phyloP scores from a whole-genome alignment of 2,329 filamentous ascomycete genomes.

The Stemphylium beticola region DNA sequence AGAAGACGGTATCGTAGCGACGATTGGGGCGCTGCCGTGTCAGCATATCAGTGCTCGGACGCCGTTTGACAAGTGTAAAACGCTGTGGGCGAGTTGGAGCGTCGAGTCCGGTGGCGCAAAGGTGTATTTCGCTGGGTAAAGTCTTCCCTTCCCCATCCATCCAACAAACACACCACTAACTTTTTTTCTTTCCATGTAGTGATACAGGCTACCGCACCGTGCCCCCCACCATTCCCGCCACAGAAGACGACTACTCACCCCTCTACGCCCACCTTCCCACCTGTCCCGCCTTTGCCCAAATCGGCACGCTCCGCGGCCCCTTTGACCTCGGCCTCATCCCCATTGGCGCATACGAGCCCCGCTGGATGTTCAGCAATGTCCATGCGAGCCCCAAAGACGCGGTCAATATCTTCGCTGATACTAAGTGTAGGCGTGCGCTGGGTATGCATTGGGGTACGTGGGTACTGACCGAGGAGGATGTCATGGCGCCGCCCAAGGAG shows the following conservation, averaged over 20 bases:
- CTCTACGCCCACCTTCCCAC: conserved; percentile 68
- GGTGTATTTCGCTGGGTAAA: conserved; percentile 79
- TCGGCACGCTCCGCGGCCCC: conserved; percentile 78
- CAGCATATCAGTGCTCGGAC: conserved; percentile 80
- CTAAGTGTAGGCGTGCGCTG: conserved; percentile 76
- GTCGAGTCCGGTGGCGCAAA: conserved; percentile 75
- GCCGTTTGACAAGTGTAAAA: conserved; percentile 72
- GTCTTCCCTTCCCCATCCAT: conserved; percentile 2
- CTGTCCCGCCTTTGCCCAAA: conserved; percentile 85
- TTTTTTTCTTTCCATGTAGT: conserved; percentile 56
- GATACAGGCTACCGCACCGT: conserved; percentile 91
- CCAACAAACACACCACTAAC: conserved; percentile 22
- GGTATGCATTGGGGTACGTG: conserved; percentile 92
- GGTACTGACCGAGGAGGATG: conserved; percentile 83
- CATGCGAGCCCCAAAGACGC: conserved; percentile 87
- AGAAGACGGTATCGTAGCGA: conserved; percentile 64
- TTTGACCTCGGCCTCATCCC: conserved; percentile 93
- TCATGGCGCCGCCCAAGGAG: conserved; percentile 78
- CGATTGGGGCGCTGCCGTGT: conserved; percentile 78
- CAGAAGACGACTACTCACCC: conserved; percentile 73
- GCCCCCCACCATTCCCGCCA: conserved; percentile 63
- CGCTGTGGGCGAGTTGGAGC: conserved; percentile 89
- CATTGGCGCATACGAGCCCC: conserved; percentile 85
- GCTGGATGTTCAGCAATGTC: conserved; percentile 76
- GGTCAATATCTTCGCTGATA: conserved; percentile 89